A percentile compares a stretch with the other conserved stretches of the same genome.
These are phyloP conservation scores for Candida sakaeoensis DNA, from an alignment of 805 yeast species.

Conservation along the genomic window DNA sequence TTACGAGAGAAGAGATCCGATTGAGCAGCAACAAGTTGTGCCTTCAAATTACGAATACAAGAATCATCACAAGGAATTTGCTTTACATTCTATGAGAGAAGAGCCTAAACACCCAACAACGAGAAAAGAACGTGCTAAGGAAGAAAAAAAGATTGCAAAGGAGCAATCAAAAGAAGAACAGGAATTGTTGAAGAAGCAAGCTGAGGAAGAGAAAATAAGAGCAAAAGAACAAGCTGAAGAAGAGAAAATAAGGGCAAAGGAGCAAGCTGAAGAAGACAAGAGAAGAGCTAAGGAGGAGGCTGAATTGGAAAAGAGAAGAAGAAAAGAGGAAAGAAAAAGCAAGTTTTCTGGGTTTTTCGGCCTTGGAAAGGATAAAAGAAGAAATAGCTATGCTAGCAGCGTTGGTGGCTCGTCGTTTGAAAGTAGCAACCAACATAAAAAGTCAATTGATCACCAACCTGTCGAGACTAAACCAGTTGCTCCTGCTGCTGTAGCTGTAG, in stretches of 20 bases:
- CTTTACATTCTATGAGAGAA: constrained; percentile 28
- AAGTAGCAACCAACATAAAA: background rate
- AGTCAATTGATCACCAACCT: background rate
- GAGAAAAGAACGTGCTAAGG: constrained; percentile 7
- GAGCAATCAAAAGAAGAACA: constrained; percentile 15
- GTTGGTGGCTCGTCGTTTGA: constrained; percentile 7
- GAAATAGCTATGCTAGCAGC: constrained; percentile 5
- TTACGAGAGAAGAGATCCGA: constrained; percentile 12
- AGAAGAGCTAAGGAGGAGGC: constrained; percentile 4
- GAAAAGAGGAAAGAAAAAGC: constrained; percentile 4
- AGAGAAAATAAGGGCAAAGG: constrained; percentile 7
- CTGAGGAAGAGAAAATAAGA: constrained; percentile 7
- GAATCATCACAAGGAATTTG: constrained; percentile 31
- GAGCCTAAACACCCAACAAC: constrained; percentile 10
- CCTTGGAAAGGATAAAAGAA: constrained; percentile 5
- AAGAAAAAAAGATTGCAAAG: constrained; percentile 18
- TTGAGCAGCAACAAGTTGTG: constrained; percentile 7
- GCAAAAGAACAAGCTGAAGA: constrained; percentile 6
- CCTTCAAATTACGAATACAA: constrained; percentile 20
- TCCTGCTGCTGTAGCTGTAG: background rate
- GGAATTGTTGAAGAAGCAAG: constrained; percentile 11
- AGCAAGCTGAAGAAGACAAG: constrained; percentile 8
- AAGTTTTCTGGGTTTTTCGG: constrained; percentile 4
- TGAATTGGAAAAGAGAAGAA: constrained; percentile 6
- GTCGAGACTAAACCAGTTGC: background rate